These are phyloP conservation scores for Heliocybe sulcata DNA, from an alignment of 1,284 basidiomycete species.

Conservation along the genomic window DNA sequence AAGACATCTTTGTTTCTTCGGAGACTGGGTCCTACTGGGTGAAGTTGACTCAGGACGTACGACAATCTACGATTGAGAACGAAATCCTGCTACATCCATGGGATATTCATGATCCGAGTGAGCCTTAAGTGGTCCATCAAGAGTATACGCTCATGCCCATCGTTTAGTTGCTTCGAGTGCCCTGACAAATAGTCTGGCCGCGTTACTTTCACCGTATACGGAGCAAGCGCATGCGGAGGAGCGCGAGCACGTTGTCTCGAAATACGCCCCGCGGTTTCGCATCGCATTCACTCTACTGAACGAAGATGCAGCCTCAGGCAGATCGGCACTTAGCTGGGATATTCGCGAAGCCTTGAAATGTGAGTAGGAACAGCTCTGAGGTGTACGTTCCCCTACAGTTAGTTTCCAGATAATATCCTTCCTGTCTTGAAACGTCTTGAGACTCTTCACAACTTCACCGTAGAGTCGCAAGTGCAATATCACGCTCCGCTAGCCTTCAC, in stretches of 20 bases:
- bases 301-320: conserved; percentile 73
- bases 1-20: neutral
- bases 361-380: no score
- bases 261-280: conserved; percentile 75
- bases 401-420: conserved; percentile 54
- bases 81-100: neutral
- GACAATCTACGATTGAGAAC: neutral
- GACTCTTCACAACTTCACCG: conserved; percentile 80
- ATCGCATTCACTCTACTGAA: conserved; percentile 82
- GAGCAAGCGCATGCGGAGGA: conserved; percentile 19
- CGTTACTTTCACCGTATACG: conserved; percentile 33
- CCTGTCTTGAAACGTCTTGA: conserved; percentile 59
- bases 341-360: conserved; percentile 55
- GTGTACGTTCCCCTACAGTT: conserved; percentile 7
- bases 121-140: neutral
- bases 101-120: neutral
- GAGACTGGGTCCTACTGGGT: neutral
- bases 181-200: conserved; percentile 27
- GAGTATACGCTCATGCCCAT: neutral
- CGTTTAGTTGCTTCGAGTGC: neutral
- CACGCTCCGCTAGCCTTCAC: conserved; percentile 86
- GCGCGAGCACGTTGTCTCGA: conserved; percentile 51
- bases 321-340: conserved; percentile 64
- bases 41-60: neutral
- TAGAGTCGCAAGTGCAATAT: conserved; percentile 92